Percentiles rank a stretch among this genome's conserved stretches.
Conservation (phyloP, 2,329 filamentous ascomycete species). For the Trichoderma harzianum region DNA sequence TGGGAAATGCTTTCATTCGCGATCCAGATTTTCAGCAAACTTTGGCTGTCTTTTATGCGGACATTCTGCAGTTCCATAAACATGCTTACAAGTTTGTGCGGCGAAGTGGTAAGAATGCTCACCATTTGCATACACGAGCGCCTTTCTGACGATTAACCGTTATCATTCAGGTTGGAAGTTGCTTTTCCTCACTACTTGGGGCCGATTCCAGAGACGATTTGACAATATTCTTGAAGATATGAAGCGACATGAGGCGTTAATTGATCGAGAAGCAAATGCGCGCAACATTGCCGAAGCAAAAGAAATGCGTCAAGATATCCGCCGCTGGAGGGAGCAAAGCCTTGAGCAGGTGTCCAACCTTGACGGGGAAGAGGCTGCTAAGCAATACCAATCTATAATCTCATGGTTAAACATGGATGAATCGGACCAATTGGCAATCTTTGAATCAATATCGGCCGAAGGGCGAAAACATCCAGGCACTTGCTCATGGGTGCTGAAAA, state of each 20-base stretch:
- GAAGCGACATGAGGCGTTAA: neutral
- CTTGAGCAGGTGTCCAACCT: slow-evolving; percentile 36
- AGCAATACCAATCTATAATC: neutral
- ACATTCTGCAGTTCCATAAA: neutral
- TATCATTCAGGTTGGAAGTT: neutral
- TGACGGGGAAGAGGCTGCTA: neutral
- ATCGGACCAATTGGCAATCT: neutral
- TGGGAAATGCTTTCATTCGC: neutral
- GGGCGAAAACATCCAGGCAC: neutral
- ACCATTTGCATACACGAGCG: neutral
- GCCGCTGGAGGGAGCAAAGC: slow-evolving; percentile 45
- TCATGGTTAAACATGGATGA: neutral
- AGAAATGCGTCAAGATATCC: slow-evolving; percentile 22
- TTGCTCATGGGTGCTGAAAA: neutral
- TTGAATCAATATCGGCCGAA: neutral
- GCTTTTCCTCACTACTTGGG: neutral
- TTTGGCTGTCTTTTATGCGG: neutral
- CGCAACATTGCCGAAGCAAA: neutral
- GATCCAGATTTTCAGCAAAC: neutral
- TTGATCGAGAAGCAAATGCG: neutral
- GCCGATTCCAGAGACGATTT: neutral
- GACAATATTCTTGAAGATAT: neutral
- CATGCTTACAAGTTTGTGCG: neutral
- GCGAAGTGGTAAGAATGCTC: neutral
- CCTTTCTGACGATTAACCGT: neutral